A percentile compares a stretch with the other conserved stretches of the same genome.
phyloP scores from a whole-genome alignment of 768 basidiomycete genomes.

The Imleria badia region DNA sequence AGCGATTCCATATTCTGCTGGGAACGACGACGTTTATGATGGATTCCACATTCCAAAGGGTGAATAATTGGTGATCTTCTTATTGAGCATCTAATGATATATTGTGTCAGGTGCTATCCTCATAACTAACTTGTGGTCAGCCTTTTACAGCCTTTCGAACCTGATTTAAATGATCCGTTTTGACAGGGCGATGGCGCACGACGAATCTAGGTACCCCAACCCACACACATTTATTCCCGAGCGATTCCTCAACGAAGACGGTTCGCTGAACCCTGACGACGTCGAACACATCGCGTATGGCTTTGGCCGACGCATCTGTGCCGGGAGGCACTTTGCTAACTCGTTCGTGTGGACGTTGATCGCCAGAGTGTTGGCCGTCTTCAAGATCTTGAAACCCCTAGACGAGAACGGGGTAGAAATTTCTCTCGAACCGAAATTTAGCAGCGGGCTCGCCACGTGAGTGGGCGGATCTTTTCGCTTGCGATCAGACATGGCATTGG shows the following conservation, averaged over 20 bases:
- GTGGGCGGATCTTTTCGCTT: background rate
- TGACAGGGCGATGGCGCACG: slow-evolving; percentile 14
- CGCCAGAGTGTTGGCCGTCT: slow-evolving; percentile 8
- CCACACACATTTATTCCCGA: slow-evolving; percentile 39
- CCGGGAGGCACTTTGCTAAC: slow-evolving; percentile 24
- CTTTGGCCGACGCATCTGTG: slow-evolving; percentile 28
- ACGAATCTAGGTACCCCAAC: slow-evolving; percentile 33
- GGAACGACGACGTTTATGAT: slow-evolving; percentile 16
- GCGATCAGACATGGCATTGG: background rate
- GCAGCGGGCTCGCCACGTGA: slow-evolving; percentile 11
- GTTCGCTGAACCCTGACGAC: slow-evolving; percentile 16
- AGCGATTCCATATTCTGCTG: slow-evolving; percentile 10
- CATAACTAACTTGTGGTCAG: slow-evolving; percentile 10
- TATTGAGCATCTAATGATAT: background rate
- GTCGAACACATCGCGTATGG: slow-evolving; percentile 14
- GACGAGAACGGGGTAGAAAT: slow-evolving; percentile 12
- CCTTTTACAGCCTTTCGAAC: too few relatives aligned
- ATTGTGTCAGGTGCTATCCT: slow-evolving; percentile 2
- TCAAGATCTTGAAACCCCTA: background rate
- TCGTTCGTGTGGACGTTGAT: slow-evolving; percentile 17
- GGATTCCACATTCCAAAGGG: slow-evolving; percentile 41
- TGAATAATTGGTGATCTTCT: background rate
- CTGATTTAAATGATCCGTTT: too few relatives aligned
- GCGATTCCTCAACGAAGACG: slow-evolving; percentile 35
- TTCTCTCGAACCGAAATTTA: slow-evolving; percentile 11